Base-by-base conservation (phyloP, 345 rosid genomes). In the Eucalyptus grandis region DNA sequence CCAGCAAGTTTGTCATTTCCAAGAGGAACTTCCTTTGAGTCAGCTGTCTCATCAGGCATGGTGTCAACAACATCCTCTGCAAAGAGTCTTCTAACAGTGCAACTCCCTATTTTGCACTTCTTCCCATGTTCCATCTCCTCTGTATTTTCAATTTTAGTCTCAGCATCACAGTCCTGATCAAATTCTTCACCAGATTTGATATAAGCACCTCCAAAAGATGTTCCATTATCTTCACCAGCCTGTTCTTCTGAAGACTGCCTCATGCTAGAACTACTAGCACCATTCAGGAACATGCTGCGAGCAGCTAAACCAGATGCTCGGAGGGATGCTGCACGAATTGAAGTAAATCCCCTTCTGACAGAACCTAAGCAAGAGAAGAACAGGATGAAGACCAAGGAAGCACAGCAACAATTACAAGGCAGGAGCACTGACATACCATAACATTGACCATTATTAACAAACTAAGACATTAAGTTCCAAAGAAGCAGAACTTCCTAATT, bases 301-400 rank as follows among this genome's bases (percentile, higher is more conserved):
- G 97, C 94, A 88, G 94, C 94, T 87, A 93, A 89, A 91, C 94
- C 97, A 90, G 94, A 94, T 89, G 96, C 96, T 69, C 98, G 95
- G 90, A 96, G 93, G 30, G 98, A 93, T 86, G 95, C 95, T 40
- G 93, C 90, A 87, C 98, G 97, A 90, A 97, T 90, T 91, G 97
- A 96, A 89, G 96, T 91, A 67, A 96, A 96, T 90, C 95, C 93
- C 86, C 89, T 91, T 56, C 65, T 65, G 34, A 69, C 89, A 90
- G 96, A 89, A 89, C 93, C 96, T 94, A 89, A 65, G 65, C 87
- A 86, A 86, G 56, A 86, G 27, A 86, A 30, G 37, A 37, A 50
- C 62, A 86, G 24, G 58, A 86, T 47, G 14, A 86, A 86, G 87
- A 86, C 19, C 31, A n/a, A 86, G 40, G 44, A 49, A 86, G 56